phyloP scores from a whole-genome alignment of 2,329 filamentous ascomycete species.

The Colletotrichum chrysophilum region DNA sequence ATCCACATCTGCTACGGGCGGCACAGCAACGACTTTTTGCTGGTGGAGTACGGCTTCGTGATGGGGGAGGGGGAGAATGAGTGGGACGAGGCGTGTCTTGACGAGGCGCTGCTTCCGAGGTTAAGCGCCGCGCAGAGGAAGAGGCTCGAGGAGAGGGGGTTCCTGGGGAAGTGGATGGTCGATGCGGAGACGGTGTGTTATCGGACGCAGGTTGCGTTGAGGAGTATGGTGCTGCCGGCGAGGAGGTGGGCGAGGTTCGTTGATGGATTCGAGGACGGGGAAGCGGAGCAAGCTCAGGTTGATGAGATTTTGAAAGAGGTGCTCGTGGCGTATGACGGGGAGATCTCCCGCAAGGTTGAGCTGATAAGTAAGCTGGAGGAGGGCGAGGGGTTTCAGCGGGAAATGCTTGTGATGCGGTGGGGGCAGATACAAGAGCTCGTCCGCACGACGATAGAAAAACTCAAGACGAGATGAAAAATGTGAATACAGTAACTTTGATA shows the following conservation, averaged over 20 bases:
- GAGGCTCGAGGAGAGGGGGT: slow-evolving; percentile 49
- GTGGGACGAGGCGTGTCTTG: slow-evolving; percentile 57
- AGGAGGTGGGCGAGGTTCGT: slow-evolving; percentile 53
- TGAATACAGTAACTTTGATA: not conserved
- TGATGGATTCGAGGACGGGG: slow-evolving; percentile 49
- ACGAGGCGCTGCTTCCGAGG: slow-evolving; percentile 49
- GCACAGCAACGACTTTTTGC: slow-evolving; percentile 75
- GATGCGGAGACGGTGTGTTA: slow-evolving; percentile 58
- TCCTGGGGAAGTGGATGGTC: slow-evolving; percentile 56
- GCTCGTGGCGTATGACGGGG: slow-evolving; percentile 39
- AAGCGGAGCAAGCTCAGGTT: slow-evolving; percentile 43
- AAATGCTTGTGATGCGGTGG: slow-evolving; percentile 45
- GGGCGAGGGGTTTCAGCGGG: slow-evolving; percentile 38
- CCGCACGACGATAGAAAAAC: slow-evolving; percentile 37
- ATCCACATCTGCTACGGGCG: slow-evolving; percentile 72
- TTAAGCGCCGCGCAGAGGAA: slow-evolving; percentile 38
- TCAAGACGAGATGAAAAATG: not conserved
- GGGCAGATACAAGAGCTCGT: slow-evolving; percentile 45
- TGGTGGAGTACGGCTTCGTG: slow-evolving; percentile 69
- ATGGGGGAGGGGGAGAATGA: slow-evolving; percentile 48
- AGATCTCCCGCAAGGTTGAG: slow-evolving; percentile 34
- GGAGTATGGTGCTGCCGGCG: slow-evolving; percentile 39
- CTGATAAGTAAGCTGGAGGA: slow-evolving; percentile 31
- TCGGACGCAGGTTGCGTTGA: slow-evolving; percentile 59
- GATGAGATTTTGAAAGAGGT: slow-evolving; percentile 40